phyloP scores from a whole-genome alignment of 139 green algal genomes.

The Asterochloris sp. region DNA sequence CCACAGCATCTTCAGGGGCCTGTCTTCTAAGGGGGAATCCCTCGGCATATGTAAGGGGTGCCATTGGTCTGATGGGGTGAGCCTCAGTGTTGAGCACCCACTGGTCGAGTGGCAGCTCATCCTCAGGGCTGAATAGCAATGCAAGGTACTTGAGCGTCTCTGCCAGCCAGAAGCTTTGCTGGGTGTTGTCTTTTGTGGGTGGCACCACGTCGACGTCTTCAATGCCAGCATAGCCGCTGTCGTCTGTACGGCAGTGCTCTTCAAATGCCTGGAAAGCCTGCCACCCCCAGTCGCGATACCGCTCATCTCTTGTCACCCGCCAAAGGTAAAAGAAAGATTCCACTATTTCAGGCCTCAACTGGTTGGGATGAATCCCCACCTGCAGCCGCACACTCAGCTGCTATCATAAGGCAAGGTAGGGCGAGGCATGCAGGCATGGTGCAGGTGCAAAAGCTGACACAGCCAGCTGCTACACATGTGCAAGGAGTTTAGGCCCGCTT shows the following conservation, averaged over 20 bases:
- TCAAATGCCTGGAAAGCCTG: conserved; percentile 19
- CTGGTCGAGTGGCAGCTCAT: conserved; percentile 25
- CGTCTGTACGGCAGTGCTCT: conserved; percentile 2
- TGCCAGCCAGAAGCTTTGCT: conserved; percentile 36
- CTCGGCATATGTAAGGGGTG: background rate
- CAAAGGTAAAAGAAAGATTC: conserved; percentile 73
- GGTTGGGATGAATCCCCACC: conserved; percentile 27
- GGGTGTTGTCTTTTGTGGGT: conserved; percentile 16
- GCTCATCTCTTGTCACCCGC: conserved; percentile 54
- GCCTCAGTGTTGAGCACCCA: conserved; percentile 38
- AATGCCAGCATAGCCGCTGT: conserved; percentile 14
- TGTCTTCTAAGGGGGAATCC: too few relatives aligned
- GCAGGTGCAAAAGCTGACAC: background rate
- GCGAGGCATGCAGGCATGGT: background rate
- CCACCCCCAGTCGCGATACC: conserved; percentile 76
- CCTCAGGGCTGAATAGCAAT: conserved; percentile 22
- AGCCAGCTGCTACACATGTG: too few relatives aligned
- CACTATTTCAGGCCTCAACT: conserved; percentile 65
- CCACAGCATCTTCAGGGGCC: too few relatives aligned
- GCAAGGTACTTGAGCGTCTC: conserved; percentile 44
- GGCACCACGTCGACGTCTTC: conserved; percentile 22
- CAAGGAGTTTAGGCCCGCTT: background rate
- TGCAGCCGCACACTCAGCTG: too few relatives aligned
- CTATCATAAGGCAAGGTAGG: background rate
- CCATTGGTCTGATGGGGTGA: conserved; percentile 20